phyloP scores from a whole-genome alignment of 345 rosid species.

The Rhizophora mangle region DNA sequence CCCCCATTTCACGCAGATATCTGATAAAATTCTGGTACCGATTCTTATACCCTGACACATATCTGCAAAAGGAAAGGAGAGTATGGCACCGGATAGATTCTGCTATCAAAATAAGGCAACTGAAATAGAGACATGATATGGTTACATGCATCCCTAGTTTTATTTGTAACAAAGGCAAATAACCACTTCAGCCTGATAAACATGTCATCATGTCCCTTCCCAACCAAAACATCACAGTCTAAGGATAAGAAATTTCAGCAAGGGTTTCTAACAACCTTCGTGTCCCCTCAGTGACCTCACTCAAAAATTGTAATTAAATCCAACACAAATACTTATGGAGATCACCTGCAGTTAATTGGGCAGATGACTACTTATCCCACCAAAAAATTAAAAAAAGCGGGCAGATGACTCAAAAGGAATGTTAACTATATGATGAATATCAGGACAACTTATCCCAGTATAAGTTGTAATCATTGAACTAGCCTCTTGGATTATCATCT shows the following conservation, averaged over 20 bases:
- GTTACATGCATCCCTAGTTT: background rate
- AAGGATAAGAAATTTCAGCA: too few species aligned
- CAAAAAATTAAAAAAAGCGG: too few species aligned
- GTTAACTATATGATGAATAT: background rate
- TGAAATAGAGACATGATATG: background rate
- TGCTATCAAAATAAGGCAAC: background rate
- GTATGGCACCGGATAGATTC: constrained; percentile 2
- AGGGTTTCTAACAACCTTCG: too few species aligned
- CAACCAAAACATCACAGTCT: background rate
- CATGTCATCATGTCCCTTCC: background rate
- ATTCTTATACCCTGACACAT: constrained; percentile 94
- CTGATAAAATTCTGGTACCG: constrained; percentile 95
- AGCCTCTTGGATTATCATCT: too few species aligned
- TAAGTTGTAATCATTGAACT: too few species aligned
- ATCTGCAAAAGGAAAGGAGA: constrained; percentile 53
- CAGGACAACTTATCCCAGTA: background rate
- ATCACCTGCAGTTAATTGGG: background rate
- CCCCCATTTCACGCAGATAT: constrained; percentile 95
- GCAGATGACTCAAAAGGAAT: background rate
- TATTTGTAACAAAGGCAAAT: background rate
- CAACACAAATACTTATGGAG: background rate
- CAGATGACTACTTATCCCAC: too few species aligned
- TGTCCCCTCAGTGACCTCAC: too few species aligned
- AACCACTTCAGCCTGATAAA: background rate
- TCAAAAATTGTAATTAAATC: too few species aligned